Base-by-base conservation (phyloP, 1,139 yeast genomes). In the Candida albicans region DNA sequence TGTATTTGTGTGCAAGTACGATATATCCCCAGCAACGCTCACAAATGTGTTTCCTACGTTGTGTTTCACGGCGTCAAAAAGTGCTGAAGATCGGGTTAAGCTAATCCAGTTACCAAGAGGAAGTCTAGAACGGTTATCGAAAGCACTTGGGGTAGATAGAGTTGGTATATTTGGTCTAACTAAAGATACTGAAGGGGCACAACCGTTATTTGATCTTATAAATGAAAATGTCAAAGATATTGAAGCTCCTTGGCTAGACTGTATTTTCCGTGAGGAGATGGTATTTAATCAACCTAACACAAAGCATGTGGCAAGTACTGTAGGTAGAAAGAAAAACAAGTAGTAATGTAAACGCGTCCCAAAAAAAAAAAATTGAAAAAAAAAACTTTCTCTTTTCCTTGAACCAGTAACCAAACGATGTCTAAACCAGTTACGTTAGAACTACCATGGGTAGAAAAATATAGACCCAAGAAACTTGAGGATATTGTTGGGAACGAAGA, bases 401-500 rank as follows among this genome's bases (percentile, higher is more conserved):
- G 12, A 5, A n/a, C 8, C 15, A n/a, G 11, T 11, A 5, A 11
- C 13, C 33, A 11, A 4, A 30, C 12, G 4, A 48, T 49, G 52
- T 44, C 50, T 4, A 39, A 58, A 36, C 33, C 33, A 25, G 41
- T 40, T 3, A 48, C 51, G 7, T 46, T 73, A 39, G 77, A 73
- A 48, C 66, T 73, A 33, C 79, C 79, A 6, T 73, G 96, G 99
- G 98, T 93, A 13, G 99, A 93, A 58, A 93, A 93, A 59, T 93
- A 93, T 62, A 81, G 99, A 48, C 99, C 99, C 0, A 74, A 77
- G 39, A 65, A 71, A 31, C 71, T 93, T 30, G 80, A 81, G 37
- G 98, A 93, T 58, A 85, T 95, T 18, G 98, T 93, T 7, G 99
- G 99, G 9, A 95, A 93, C 56, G 84, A 79, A 48, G 98, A 91